Conservation (phyloP, 2,329 filamentous ascomycete genomes). For the Pleomassaria siparia region DNA sequence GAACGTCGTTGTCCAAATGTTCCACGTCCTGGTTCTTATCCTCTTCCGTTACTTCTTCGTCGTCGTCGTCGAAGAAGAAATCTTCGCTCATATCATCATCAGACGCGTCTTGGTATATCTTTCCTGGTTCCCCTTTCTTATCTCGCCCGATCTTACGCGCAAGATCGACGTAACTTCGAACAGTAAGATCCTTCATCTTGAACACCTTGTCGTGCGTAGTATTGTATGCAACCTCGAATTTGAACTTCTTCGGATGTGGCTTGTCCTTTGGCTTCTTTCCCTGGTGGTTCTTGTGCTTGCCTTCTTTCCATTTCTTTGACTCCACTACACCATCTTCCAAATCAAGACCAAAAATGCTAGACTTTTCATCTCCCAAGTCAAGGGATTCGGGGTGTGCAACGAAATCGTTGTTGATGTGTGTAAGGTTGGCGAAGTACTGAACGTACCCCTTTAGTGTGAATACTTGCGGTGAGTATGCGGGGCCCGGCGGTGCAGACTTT, state of each 20-base stretch:
- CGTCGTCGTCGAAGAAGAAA: constrained; percentile 10
- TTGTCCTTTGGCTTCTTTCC: constrained; percentile 49
- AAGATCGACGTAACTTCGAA: constrained; percentile 76
- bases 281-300: constrained; percentile 63
- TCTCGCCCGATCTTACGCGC: constrained; percentile 74
- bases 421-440: constrained; percentile 95
- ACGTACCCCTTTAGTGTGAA: constrained; percentile 78
- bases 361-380: constrained; percentile 10
- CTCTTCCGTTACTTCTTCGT: constrained; percentile 29
- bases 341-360: constrained; percentile 25
- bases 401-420: constrained; percentile 77
- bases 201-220: constrained; percentile 77
- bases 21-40: constrained; percentile 43
- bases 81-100: constrained; percentile 6
- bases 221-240: constrained; percentile 82
- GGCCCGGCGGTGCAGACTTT: constrained; percentile 73
- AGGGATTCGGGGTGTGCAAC: constrained; percentile 6
- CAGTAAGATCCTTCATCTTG: constrained; percentile 77
- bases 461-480: constrained; percentile 84
- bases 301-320: constrained; percentile 60
- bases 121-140: constrained; percentile 20
- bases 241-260: constrained; percentile 65
- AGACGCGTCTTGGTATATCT: constrained; percentile 28
- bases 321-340: constrained; percentile 30
- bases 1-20: constrained; percentile 27